phyloP scores from a whole-genome alignment of 257 asterid genomes.

The Osmanthus fragrans region DNA sequence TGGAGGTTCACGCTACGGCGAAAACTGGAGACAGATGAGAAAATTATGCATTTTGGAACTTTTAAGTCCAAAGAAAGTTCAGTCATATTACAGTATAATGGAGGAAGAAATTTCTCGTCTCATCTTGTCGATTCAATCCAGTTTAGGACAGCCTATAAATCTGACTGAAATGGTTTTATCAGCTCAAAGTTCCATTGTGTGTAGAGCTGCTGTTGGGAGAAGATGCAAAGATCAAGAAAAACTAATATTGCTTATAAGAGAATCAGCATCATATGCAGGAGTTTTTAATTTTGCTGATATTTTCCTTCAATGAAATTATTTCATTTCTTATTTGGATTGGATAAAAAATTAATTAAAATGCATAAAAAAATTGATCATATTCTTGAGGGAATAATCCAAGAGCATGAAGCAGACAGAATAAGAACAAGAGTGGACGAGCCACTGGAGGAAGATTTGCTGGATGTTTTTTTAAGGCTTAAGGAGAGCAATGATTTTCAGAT shows the following conservation, averaged over 20 bases:
- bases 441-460: not conserved
- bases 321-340: conserved; percentile 19
- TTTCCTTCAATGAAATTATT: conserved; percentile 28
- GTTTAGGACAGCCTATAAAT: not conserved
- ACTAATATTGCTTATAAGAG: not conserved
- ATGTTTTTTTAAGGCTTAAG: conserved; percentile 7
- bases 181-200: not conserved
- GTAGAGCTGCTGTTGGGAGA: conserved; percentile 24
- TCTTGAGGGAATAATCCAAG: conserved; percentile 14
- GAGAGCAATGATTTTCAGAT: not conserved
- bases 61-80: conserved; percentile 12
- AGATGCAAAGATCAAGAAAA: conserved; percentile 25
- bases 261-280: not conserved
- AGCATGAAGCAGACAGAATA: not conserved
- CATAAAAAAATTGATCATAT: conserved; percentile 9
- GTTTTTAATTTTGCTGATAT: conserved; percentile 24
- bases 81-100: not conserved
- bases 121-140: not conserved
- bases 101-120: conserved; percentile 13
- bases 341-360: not conserved
- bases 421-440: not conserved
- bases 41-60: conserved; percentile 23
- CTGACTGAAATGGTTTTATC: conserved; percentile 12
- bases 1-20: conserved; percentile 25
- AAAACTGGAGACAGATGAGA: conserved; percentile 29